Conservation (phyloP, 2,329 filamentous ascomycete species). For the Chaetomium strumarium region DNA sequence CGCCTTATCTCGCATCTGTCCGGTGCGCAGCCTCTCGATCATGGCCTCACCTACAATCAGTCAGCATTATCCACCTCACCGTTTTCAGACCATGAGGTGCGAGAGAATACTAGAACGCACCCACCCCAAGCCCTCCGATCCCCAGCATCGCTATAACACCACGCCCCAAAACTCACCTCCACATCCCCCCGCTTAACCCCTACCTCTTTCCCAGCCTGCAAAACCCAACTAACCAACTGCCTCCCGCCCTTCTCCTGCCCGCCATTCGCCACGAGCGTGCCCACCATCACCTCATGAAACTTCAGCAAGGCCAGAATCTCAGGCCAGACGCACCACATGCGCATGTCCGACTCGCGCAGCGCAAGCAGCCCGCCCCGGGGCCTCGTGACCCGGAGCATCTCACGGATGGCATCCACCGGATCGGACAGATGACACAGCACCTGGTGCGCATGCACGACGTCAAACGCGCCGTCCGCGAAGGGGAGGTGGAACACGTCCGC, state of each 20-base stretch:
- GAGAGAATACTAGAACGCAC: background rate
- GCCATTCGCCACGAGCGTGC: background rate
- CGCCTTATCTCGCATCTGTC: slow-evolving; percentile 5
- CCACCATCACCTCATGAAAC: slow-evolving; percentile 6
- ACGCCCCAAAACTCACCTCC: slow-evolving; percentile 11
- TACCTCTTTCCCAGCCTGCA: no score
- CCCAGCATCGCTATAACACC: slow-evolving; percentile 10
- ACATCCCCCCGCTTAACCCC: slow-evolving; percentile 2
- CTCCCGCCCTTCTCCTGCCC: slow-evolving; percentile 7
- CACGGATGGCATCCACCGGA: slow-evolving; percentile 31
- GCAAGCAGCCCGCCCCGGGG: slow-evolving; percentile 36
- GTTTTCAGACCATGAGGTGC: background rate
- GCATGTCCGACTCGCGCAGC: slow-evolving; percentile 25
- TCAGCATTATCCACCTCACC: no score
- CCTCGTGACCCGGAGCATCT: slow-evolving; percentile 37
- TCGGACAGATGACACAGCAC: slow-evolving; percentile 32
- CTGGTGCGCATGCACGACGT: slow-evolving; percentile 16
- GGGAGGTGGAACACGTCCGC: slow-evolving; percentile 22
- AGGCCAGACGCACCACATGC: slow-evolving; percentile 13
- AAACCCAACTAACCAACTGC: slow-evolving; percentile 9
- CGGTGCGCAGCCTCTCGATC: slow-evolving; percentile 2
- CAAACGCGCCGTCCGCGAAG: slow-evolving; percentile 35
- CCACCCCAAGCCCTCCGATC: slow-evolving; percentile 13
- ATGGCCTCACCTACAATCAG: slow-evolving; percentile 10
- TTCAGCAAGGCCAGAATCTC: background rate